Conservation (phyloP, 164 flowering plant species). For the Malania oleifera region DNA sequence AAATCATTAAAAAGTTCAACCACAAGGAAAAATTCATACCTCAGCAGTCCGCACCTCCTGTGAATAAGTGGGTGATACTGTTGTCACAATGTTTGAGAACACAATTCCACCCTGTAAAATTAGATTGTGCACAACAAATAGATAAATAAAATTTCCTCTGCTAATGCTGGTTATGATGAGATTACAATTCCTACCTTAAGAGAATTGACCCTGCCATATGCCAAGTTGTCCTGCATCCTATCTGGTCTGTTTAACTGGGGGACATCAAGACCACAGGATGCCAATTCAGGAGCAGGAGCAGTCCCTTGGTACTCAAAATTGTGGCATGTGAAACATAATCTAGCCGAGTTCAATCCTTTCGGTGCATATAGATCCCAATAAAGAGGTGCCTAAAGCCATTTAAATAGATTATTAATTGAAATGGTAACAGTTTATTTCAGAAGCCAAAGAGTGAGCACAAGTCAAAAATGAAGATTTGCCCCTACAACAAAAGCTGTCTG, state of each 20-base stretch:
- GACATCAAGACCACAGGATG: conserved; percentile 91
- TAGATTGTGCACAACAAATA: background rate
- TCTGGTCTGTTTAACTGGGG: conserved; percentile 83
- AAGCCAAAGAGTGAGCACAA: background rate
- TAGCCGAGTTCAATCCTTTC: conserved; percentile 86
- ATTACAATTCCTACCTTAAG: conserved; percentile 53
- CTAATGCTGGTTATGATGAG: background rate
- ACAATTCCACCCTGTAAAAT: conserved; percentile 82
- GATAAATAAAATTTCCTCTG: background rate
- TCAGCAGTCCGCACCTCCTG: conserved; percentile 86
- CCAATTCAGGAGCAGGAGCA: conserved; percentile 79
- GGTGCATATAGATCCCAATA: conserved; percentile 93
- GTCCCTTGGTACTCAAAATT: conserved; percentile 96
- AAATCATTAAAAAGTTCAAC: background rate
- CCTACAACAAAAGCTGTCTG: conserved; percentile 95
- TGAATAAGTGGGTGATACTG: conserved; percentile 96
- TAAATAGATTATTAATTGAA: background rate
- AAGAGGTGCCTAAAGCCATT: conserved; percentile 72
- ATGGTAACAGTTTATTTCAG: background rate
- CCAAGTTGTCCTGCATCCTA: conserved; percentile 88
- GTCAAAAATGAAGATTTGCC: background rate
- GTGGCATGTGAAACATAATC: conserved; percentile 96
- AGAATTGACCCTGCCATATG: conserved; percentile 73
- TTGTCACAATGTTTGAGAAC: conserved; percentile 94
- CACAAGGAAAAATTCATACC: conserved; percentile 39